A percentile compares a stretch with the other conserved stretches of the same genome.
Evolutionary conservation across 306 rosid genomes (phyloP).

Genomic region (Vigna nakashimae): DNA sequence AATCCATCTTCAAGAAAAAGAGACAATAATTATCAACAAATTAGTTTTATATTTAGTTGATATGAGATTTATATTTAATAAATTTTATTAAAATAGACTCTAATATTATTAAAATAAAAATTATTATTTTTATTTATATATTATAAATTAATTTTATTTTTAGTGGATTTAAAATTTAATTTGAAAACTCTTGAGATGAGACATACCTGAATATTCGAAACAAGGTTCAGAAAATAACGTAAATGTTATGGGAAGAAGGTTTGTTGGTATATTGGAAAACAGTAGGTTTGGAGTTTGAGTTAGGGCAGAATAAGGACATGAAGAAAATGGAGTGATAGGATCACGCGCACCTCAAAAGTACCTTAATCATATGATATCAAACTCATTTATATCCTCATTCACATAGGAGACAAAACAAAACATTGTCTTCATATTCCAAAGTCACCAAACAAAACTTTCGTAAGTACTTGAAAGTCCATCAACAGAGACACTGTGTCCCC

Average conservation of each 20-base stretch:
- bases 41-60: too few relatives aligned
- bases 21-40: too few relatives aligned
- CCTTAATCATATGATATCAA: slow-evolving; percentile 39
- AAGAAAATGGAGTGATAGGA: slow-evolving; percentile 1
- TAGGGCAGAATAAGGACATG: slow-evolving; percentile 29
- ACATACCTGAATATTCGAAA: too few relatives aligned
- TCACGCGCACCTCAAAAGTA: slow-evolving; percentile 51
- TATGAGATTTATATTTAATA: too few relatives aligned
- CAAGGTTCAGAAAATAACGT: too few relatives aligned
- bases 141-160: too few relatives aligned
- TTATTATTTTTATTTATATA: too few relatives aligned
- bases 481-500: slow-evolving; percentile 41
- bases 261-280: slow-evolving; percentile 23
- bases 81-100: too few relatives aligned
- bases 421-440: slow-evolving; percentile 46
- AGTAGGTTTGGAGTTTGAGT: slow-evolving; percentile 19
- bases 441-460: slow-evolving; percentile 41
- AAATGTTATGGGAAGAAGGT: background rate
- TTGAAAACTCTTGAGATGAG: too few relatives aligned
- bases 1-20: too few relatives aligned
- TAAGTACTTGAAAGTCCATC: slow-evolving; percentile 48
- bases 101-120: too few relatives aligned
- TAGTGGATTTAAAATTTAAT: too few relatives aligned
- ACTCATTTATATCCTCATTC: slow-evolving; percentile 31
- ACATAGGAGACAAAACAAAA: slow-evolving; percentile 46